These are phyloP conservation scores for Fusarium begoniae DNA, from an alignment of 2,329 filamentous ascomycete genomes.

Conservation along the genomic window DNA sequence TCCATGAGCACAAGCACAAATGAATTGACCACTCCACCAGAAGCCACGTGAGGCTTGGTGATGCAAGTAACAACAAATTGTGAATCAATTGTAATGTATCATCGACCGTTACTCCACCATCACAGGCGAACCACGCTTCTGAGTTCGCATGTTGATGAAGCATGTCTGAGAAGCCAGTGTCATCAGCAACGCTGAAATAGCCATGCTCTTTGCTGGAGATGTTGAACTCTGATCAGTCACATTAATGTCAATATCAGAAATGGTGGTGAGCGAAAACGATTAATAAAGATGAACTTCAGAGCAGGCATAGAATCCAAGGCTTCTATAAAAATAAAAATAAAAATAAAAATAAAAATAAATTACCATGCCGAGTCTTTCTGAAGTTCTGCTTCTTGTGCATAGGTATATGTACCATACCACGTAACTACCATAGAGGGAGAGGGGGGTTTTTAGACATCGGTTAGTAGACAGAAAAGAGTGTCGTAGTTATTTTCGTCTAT, in stretches of 20 bases:
- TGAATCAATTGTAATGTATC: neutral
- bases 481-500: too few relatives aligned
- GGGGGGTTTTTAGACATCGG: too few relatives aligned
- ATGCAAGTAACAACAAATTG: neutral
- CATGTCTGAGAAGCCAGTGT: neutral
- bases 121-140: neutral
- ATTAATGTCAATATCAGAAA: neutral
- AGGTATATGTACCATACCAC: too few relatives aligned
- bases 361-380: neutral
- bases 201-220: neutral
- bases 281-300: neutral
- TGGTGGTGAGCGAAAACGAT: neutral
- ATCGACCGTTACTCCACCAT: neutral
- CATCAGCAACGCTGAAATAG: neutral
- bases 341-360: too few relatives aligned
- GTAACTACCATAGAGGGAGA: too few relatives aligned
- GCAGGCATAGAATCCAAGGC: neutral
- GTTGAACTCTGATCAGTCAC: neutral
- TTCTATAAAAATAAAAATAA: neutral
- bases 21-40: neutral
- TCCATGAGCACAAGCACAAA: slow-evolving; percentile 2
- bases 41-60: neutral
- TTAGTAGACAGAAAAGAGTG: too few relatives aligned
- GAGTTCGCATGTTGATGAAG: neutral
- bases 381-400: neutral